phyloP scores from a whole-genome alignment of 768 basidiomycete species.

The Lentinula boryana region DNA sequence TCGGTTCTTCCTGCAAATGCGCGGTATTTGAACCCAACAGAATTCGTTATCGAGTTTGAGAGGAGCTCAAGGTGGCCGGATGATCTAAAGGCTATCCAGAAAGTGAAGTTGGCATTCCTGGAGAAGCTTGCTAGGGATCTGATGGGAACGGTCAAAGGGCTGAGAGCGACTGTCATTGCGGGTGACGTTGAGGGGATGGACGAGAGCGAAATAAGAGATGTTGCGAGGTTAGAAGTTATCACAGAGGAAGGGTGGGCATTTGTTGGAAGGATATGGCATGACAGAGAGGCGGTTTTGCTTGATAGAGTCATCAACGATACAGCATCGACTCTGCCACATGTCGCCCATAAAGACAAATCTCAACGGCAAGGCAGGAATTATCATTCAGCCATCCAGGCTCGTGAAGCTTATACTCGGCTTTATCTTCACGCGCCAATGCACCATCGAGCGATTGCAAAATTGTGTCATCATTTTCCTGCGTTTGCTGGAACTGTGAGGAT shows the following conservation, averaged over 20 bases:
- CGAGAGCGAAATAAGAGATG: conserved; percentile 47
- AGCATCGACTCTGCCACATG: conserved; percentile 29
- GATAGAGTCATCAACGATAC: conserved; percentile 58
- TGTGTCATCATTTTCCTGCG: conserved; percentile 75
- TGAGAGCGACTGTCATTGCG: conserved; percentile 55
- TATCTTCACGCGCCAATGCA: conserved; percentile 82
- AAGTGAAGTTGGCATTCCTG: conserved; percentile 90
- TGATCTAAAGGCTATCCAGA: conserved; percentile 86
- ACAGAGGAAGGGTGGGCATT: conserved; percentile 87
- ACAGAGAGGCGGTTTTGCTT: conserved; percentile 76
- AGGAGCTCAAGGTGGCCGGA: conserved; percentile 94
- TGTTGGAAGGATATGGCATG: conserved; percentile 76
- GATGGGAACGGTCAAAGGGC: conserved; percentile 42
- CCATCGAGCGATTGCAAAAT: conserved; percentile 73
- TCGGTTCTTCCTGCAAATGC: conserved; percentile 51
- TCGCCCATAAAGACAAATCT: conserved; percentile 15
- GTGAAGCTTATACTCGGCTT: conserved; percentile 54
- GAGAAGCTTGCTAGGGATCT: conserved; percentile 70
- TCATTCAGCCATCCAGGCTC: conserved; percentile 49
- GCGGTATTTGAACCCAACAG: conserved; percentile 63
- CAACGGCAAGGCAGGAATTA: conserved; percentile 40
- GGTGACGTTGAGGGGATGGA: conserved; percentile 43
- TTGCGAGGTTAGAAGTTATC: conserved; percentile 68
- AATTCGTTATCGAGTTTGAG: conserved; percentile 84
- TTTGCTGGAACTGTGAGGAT: conserved; percentile 84